A percentile compares a stretch with the other conserved stretches of the same genome.
phyloP scores from a whole-genome alignment of 345 rosid species.

The Orychophragmus violaceus region DNA sequence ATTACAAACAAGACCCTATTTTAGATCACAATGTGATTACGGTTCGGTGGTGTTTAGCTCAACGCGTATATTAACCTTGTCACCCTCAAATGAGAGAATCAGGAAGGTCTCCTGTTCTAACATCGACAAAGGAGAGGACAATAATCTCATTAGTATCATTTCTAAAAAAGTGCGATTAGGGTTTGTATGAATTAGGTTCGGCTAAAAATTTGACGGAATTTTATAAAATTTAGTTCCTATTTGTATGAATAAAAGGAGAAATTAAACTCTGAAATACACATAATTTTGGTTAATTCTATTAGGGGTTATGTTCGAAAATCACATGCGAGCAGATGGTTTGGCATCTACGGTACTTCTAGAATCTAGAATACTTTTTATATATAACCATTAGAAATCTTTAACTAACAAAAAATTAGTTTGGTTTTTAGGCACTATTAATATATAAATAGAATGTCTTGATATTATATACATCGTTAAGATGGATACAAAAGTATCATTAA shows the following conservation, averaged over 20 bases:
- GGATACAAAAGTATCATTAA: background rate
- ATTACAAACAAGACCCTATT: background rate
- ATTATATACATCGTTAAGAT: background rate
- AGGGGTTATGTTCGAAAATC: background rate
- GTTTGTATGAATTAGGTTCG: background rate
- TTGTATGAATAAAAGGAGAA: too few species aligned
- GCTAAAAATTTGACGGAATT: background rate
- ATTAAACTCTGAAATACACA: background rate
- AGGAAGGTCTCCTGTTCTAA: background rate
- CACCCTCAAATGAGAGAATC: background rate
- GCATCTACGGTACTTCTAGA: background rate
- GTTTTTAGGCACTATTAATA: conserved; percentile 1
- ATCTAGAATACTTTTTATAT: background rate
- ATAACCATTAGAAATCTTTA: background rate
- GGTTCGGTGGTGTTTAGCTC: background rate
- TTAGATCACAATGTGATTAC: background rate
- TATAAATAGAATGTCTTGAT: background rate
- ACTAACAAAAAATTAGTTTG: background rate
- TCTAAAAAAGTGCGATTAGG: too few species aligned
- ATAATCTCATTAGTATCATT: too few species aligned
- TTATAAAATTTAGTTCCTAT: background rate
- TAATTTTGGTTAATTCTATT: background rate
- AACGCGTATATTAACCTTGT: too few species aligned
- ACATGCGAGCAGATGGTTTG: background rate
- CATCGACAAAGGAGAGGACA: background rate